Base-by-base conservation (phyloP, 179 eudicot genomes). In the Beta lomatogona region DNA sequence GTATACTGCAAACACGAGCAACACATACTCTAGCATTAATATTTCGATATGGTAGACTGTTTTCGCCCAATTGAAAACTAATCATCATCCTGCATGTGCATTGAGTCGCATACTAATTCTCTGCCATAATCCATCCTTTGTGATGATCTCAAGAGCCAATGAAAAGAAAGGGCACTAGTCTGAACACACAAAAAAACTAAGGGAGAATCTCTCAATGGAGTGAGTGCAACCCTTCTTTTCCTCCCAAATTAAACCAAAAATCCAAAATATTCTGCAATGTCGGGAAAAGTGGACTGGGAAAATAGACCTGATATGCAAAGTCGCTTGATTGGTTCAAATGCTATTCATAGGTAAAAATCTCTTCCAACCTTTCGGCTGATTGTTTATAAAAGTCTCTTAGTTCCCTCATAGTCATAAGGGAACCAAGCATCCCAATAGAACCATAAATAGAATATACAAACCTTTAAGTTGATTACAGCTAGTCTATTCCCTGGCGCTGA, bases 391-490 rank as follows among this genome's bases (percentile, higher is more conserved):
- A 75, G 46, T 72, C 54, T 50, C 44, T 83, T 61, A 50, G 52
- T 53, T 70, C 54, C 46, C 16, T 71, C 53, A 69, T 5, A 25
- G 28, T 16, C 44, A 19, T 10, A 59, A 19, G 55, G 21, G 65
- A 41, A n/a, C 44, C 14, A 1, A 54, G 44, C n/a, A 22, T 19
- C 22, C 28, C 46, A 74, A 73, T 53, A 50, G 61, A 77, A 31
- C 16, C 9, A 46, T 19, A 76, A 64, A 31, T 48, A 53, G 28
- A 73, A 45, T 15, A 41, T 48, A 79, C 82, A 81, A 81, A 94
- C 97, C 98, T 94, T 94, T 78, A 94, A 81, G 77, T 86, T 93
- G 86, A 94, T 93, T 69, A 94, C 90, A 77, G 98, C 98, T 65
- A 91, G 89, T 87, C 93, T 93, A 88, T 94, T 91, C 28, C 86